phyloP scores from a whole-genome alignment of 2,329 filamentous ascomycete genomes.

The Paracorniculantispora psalliotae region DNA sequence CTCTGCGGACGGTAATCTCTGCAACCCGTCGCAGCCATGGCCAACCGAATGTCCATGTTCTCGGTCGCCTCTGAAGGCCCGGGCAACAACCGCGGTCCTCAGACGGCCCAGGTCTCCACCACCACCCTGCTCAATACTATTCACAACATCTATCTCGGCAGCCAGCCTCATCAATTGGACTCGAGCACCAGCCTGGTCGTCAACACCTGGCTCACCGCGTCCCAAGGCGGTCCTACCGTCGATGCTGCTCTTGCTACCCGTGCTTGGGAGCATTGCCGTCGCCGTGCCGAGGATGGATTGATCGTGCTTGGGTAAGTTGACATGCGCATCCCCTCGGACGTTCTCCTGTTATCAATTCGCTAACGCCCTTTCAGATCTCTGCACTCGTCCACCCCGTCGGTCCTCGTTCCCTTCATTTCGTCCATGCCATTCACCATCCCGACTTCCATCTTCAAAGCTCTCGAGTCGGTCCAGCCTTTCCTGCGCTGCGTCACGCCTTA shows the following conservation, averaged over 20 bases:
- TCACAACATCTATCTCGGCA: slow-evolving; percentile 80
- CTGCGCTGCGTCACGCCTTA: slow-evolving; percentile 80
- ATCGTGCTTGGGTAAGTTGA: slow-evolving; percentile 73
- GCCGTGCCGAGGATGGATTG: slow-evolving; percentile 91
- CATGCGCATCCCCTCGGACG: not conserved
- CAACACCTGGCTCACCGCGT: slow-evolving; percentile 89
- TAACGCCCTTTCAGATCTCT: slow-evolving; percentile 58
- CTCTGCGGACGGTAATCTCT: slow-evolving; percentile 24
- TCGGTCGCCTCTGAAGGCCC: slow-evolving; percentile 61
- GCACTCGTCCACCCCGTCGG: slow-evolving; percentile 80
- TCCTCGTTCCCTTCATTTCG: slow-evolving; percentile 75
- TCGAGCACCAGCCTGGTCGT: slow-evolving; percentile 87
- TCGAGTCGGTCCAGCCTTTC: slow-evolving; percentile 81
- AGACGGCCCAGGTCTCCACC: slow-evolving; percentile 79
- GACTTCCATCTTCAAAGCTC: slow-evolving; percentile 66
- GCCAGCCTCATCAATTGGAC: slow-evolving; percentile 80
- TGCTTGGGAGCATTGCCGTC: slow-evolving; percentile 93
- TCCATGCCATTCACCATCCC: slow-evolving; percentile 78
- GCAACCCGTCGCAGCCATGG: slow-evolving; percentile 39
- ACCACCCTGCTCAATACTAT: slow-evolving; percentile 88
- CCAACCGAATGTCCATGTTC: slow-evolving; percentile 64
- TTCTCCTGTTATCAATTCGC: slow-evolving; percentile 15
- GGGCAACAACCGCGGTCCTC: slow-evolving; percentile 55
- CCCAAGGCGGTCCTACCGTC: slow-evolving; percentile 66
- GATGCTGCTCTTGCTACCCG: slow-evolving; percentile 72